A percentile compares a stretch with the other conserved stretches of the same genome.
Conservation (phyloP, 2,329 filamentous ascomycete genomes). For the Calonectria pseudoreteaudii region DNA sequence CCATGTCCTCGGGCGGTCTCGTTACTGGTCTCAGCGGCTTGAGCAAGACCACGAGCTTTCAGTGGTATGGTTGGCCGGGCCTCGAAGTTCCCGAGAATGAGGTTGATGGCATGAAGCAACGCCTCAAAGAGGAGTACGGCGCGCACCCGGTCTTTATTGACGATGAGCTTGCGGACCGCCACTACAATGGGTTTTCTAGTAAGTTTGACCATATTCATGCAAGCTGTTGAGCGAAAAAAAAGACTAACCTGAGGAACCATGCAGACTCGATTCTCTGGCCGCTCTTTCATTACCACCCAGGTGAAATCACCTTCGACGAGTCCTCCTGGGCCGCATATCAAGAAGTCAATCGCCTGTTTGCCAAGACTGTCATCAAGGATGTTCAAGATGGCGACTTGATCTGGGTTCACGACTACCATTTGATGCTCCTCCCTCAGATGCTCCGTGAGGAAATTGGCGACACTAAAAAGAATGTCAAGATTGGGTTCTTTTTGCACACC, state of each 20-base stretch:
- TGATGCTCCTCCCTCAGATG: conserved; percentile 97
- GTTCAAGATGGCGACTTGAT: conserved; percentile 94
- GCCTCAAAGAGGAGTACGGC: conserved; percentile 87
- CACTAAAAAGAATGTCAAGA: conserved; percentile 90
- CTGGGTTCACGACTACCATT: conserved; percentile 98
- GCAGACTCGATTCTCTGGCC: conserved; percentile 97
- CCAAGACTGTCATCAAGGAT: conserved; percentile 86
- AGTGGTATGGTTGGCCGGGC: conserved; percentile 99
- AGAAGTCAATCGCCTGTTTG: conserved; percentile 93
- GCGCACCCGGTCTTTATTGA: conserved; percentile 94
- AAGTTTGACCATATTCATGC: conserved; percentile 48
- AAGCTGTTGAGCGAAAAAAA: neutral
- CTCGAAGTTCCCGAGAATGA: conserved; percentile 91
- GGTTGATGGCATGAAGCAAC: conserved; percentile 77
- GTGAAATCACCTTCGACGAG: conserved; percentile 98
- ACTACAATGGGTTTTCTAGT: conserved; percentile 99
- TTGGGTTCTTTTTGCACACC: conserved; percentile 98
- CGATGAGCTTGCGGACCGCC: conserved; percentile 91
- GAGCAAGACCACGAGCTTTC: conserved; percentile 92
- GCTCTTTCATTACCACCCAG: conserved; percentile 97
- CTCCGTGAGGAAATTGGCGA: conserved; percentile 88
- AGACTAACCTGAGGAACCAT: conserved; percentile 23
- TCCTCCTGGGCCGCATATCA: conserved; percentile 93
- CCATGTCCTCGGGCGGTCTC: conserved; percentile 96
- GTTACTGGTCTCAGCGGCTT: conserved; percentile 94